These are phyloP conservation scores for Starmerella vaccinii DNA, from an alignment of 805 yeast genomes.

Conservation along the genomic window DNA sequence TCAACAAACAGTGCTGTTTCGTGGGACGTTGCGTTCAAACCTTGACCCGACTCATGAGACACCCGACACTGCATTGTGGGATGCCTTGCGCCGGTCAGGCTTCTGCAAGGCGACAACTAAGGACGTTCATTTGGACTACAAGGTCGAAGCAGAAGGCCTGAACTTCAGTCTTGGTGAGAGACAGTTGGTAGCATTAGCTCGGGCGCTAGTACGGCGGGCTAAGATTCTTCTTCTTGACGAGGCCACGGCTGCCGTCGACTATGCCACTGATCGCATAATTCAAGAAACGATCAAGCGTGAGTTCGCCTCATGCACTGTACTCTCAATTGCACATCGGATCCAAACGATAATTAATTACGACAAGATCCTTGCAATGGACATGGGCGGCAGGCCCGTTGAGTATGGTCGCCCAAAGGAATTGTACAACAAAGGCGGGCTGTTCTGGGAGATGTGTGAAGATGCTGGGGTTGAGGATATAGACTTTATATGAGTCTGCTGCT, in stretches of 20 bases:
- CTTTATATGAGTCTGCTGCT: no score
- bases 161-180: slow-evolving; percentile 24
- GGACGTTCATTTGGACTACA: slow-evolving; percentile 52
- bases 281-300: slow-evolving; percentile 50
- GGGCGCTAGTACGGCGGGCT: slow-evolving; percentile 59
- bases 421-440: slow-evolving; percentile 24
- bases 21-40: slow-evolving; percentile 65
- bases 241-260: slow-evolving; percentile 69
- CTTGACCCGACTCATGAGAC: slow-evolving; percentile 61
- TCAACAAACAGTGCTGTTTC: slow-evolving; percentile 78
- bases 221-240: slow-evolving; percentile 59
- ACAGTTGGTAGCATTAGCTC: slow-evolving; percentile 40
- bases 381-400: slow-evolving; percentile 46
- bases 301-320: slow-evolving; percentile 51
- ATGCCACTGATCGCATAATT: slow-evolving; percentile 57
- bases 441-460: slow-evolving; percentile 15
- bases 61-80: slow-evolving; percentile 55
- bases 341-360: slow-evolving; percentile 53
- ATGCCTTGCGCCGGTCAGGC: slow-evolving; percentile 50
- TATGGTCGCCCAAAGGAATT: slow-evolving; percentile 43
- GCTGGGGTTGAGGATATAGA: slow-evolving; percentile 2
- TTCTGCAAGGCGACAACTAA: slow-evolving; percentile 34
- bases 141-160: slow-evolving; percentile 53
- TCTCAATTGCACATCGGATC: slow-evolving; percentile 65
- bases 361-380: slow-evolving; percentile 48